Percentiles rank a stretch among this genome's conserved stretches.
phyloP scores from a whole-genome alignment of 2,329 filamentous ascomycete species.

The Hypoxylon sp. region DNA sequence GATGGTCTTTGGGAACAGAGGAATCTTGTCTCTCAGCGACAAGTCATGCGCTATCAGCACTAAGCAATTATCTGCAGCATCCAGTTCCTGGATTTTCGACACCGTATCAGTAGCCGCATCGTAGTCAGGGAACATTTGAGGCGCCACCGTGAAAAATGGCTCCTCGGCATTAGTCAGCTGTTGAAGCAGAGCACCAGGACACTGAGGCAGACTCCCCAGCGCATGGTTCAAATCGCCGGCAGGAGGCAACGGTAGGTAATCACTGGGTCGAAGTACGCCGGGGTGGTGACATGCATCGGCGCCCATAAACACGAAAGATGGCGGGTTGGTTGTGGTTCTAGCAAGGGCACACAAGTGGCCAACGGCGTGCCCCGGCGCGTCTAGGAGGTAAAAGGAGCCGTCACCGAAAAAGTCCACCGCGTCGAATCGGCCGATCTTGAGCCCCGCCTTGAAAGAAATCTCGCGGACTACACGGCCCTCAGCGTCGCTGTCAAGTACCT shows the following conservation, averaged over 20 bases:
- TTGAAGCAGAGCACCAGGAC: constrained; percentile 3
- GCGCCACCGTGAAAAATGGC: constrained; percentile 9
- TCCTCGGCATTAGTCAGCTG: neutral
- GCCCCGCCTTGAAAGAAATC: constrained; percentile 44
- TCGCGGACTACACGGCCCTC: constrained; percentile 48
- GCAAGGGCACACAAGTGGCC: constrained; percentile 59
- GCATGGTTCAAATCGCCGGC: neutral
- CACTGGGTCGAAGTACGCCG: constrained; percentile 56
- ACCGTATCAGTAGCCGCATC: constrained; percentile 6
- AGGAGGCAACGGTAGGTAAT: constrained; percentile 52
- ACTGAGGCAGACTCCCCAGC: constrained; percentile 38
- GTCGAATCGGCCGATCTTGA: constrained; percentile 46
- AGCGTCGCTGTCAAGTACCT: constrained; percentile 47
- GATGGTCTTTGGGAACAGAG: constrained; percentile 15
- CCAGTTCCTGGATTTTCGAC: constrained; percentile 11
- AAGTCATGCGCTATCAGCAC: constrained; percentile 17
- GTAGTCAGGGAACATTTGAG: constrained; percentile 7
- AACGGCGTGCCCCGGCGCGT: constrained; percentile 54
- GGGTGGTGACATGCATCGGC: constrained; percentile 61
- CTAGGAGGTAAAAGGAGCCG: constrained; percentile 56
- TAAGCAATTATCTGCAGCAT: constrained; percentile 7
- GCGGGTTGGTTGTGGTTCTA: constrained; percentile 53
- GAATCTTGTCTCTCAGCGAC: neutral
- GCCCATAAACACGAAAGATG: constrained; percentile 61
- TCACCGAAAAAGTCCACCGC: constrained; percentile 57